Evolutionary conservation across 495 filamentous ascomycete species (phyloP).

Genomic region (Penicillium robsamsonii): DNA sequence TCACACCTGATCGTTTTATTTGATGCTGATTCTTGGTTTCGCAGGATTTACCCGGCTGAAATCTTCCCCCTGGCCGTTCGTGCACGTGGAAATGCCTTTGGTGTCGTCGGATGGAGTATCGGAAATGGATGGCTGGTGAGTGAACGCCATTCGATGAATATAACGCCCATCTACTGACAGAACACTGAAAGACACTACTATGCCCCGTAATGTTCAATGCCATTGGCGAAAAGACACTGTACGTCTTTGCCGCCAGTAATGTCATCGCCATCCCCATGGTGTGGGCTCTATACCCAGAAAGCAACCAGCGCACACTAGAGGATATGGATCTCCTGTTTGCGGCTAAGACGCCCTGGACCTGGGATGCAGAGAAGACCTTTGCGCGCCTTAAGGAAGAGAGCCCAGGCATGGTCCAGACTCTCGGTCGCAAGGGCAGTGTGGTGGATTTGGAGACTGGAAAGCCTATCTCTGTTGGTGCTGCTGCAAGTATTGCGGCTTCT

Average conservation of each 20-base stretch:
- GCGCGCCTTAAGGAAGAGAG: conserved; percentile 53
- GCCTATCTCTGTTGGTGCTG: conserved; percentile 15
- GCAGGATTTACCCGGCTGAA: conserved; percentile 62
- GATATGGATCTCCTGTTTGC: conserved; percentile 70
- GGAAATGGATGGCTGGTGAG: conserved; percentile 64
- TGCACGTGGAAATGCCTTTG: conserved; percentile 71
- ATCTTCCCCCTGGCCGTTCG: conserved; percentile 69
- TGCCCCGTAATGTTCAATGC: conserved; percentile 63
- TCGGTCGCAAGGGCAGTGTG: conserved; percentile 46
- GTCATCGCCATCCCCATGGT: conserved; percentile 63
- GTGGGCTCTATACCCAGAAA: conserved; percentile 68
- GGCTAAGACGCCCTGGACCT: conserved; percentile 55
- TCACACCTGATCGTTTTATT: too few relatives aligned
- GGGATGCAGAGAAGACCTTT: conserved; percentile 64
- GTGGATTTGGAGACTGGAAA: conserved; percentile 49
- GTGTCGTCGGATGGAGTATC: conserved; percentile 70
- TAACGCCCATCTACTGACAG: background rate
- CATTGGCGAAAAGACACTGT: conserved; percentile 64
- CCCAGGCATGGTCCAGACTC: conserved; percentile 44
- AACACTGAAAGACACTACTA: conserved; percentile 46
- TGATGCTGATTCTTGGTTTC: background rate
- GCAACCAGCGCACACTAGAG: conserved; percentile 65
- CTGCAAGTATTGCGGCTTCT: conserved; percentile 6
- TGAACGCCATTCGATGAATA: background rate
- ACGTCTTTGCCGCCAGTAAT: conserved; percentile 64